A percentile compares a stretch with the other conserved stretches of the same genome.
Evolutionary conservation across 2,329 filamentous ascomycete species (phyloP).

Genomic region (Albophoma yamanashiensis): DNA sequence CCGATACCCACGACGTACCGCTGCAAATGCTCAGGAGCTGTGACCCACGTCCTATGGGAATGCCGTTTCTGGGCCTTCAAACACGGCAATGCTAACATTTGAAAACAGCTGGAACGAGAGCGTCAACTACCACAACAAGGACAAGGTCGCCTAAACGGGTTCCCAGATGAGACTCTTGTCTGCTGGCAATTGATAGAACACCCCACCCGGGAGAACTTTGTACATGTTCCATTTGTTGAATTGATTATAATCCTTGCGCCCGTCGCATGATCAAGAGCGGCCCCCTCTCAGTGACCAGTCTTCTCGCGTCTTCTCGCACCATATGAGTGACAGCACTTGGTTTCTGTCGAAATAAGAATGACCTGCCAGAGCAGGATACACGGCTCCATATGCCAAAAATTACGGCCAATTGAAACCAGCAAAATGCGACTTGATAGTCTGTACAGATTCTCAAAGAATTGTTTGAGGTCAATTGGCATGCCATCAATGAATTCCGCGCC

Average conservation of each 20-base stretch:
- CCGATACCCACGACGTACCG: background rate
- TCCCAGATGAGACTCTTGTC: conserved; percentile 6
- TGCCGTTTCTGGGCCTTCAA: background rate
- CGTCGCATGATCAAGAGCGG: background rate
- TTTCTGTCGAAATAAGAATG: background rate
- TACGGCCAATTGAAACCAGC: background rate
- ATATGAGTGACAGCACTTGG: background rate
- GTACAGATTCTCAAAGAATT: background rate
- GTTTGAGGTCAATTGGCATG: background rate
- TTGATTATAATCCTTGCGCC: conserved; percentile 7
- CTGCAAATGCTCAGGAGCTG: background rate
- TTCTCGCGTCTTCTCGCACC: background rate
- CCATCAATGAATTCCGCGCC: background rate
- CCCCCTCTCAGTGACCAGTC: background rate
- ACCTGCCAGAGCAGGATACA: background rate
- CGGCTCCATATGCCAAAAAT: background rate
- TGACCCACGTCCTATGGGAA: background rate
- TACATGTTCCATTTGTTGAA: conserved; percentile 23
- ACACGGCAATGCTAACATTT: background rate
- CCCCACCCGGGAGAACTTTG: conserved; percentile 14
- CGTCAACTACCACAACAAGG: conserved; percentile 96
- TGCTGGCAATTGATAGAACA: conserved; percentile 16
- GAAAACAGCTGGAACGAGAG: conserved; percentile 74
- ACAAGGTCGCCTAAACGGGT: conserved; percentile 47
- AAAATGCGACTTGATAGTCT: background rate